Evolutionary conservation across 805 yeast species (phyloP).

Genomic region (Yarrowia sp.): DNA sequence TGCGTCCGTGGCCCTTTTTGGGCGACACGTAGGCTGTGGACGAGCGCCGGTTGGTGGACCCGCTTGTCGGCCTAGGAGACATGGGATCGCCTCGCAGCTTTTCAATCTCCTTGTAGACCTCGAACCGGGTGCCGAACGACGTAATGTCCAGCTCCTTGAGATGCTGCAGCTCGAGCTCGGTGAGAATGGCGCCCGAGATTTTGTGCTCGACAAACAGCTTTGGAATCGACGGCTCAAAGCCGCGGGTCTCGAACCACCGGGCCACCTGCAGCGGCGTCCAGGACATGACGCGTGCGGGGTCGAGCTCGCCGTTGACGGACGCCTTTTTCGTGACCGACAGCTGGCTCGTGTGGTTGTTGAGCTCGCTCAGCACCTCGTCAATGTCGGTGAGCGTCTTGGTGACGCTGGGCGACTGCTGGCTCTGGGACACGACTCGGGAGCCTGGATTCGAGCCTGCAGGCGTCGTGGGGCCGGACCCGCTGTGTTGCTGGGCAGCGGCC

Average conservation of each 20-base stretch:
- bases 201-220: constrained; percentile 85
- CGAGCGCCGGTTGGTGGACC: constrained; percentile 3
- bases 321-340: constrained; percentile 40
- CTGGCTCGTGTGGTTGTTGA: constrained; percentile 43
- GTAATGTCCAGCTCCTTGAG: constrained; percentile 90
- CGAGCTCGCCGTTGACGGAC: background rate
- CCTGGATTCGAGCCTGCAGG: constrained; percentile 34
- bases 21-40: constrained; percentile 16
- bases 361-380: constrained; percentile 52
- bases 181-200: constrained; percentile 82
- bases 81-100: constrained; percentile 49
- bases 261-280: constrained; percentile 93
- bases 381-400: constrained; percentile 50
- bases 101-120: constrained; percentile 87
- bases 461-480: constrained; percentile 13
- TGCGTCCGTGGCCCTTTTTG: constrained; percentile 24
- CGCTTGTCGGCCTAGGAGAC: constrained; percentile 13
- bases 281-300: constrained; percentile 19
- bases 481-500: constrained; percentile 13
- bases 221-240: constrained; percentile 77
- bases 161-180: constrained; percentile 84
- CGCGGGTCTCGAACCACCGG: constrained; percentile 71
- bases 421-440: constrained; percentile 13
- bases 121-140: constrained; percentile 95
- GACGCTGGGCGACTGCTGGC: constrained; percentile 41